Evolutionary conservation across 352 stramenopile genomes (phyloP).

Genomic region (Globisporangium alternatum): DNA sequence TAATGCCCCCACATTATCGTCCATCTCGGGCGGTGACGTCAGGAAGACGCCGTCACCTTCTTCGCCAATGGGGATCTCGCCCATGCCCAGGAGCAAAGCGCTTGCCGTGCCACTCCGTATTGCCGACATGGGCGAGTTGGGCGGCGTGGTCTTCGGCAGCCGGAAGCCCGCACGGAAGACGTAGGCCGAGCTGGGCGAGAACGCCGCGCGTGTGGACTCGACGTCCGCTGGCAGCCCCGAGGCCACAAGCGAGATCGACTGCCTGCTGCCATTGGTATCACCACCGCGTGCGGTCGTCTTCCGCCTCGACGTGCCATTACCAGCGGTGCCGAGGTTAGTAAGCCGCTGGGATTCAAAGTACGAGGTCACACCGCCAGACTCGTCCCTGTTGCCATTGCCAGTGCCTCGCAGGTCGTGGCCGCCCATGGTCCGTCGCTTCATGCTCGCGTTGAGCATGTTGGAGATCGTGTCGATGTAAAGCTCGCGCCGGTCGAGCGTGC

Average conservation of each 20-base stretch:
- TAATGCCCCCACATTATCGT: background rate
- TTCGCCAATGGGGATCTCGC: constrained; percentile 9
- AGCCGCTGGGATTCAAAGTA: constrained; percentile 56
- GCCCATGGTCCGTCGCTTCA: constrained; percentile 66
- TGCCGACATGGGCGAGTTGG: constrained; percentile 18
- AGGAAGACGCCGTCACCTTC: constrained; percentile 16
- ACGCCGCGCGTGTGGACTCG: constrained; percentile 27
- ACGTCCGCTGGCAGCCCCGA: constrained; percentile 29
- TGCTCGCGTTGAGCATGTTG: constrained; percentile 72
- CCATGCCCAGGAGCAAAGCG: constrained; percentile 1
- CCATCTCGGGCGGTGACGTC: constrained; percentile 20
- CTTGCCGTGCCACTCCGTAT: background rate
- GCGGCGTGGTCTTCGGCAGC: constrained; percentile 43
- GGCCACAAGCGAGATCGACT: constrained; percentile 29
- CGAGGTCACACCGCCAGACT: constrained; percentile 20
- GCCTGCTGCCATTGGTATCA: constrained; percentile 10
- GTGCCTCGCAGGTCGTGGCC: constrained; percentile 13
- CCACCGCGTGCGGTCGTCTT: constrained; percentile 22
- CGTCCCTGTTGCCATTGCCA: constrained; percentile 1
- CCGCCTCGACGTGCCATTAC: constrained; percentile 20
- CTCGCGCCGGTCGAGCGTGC: constrained; percentile 67
- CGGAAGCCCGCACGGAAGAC: constrained; percentile 59
- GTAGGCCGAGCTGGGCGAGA: constrained; percentile 38
- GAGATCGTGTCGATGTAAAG: constrained; percentile 77
- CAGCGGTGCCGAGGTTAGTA: constrained; percentile 18